Evolutionary conservation across 768 basidiomycete species (phyloP), one percentile per base, ranked within the genome.

Genomic region (Boletus vinaceobasis): DNA sequence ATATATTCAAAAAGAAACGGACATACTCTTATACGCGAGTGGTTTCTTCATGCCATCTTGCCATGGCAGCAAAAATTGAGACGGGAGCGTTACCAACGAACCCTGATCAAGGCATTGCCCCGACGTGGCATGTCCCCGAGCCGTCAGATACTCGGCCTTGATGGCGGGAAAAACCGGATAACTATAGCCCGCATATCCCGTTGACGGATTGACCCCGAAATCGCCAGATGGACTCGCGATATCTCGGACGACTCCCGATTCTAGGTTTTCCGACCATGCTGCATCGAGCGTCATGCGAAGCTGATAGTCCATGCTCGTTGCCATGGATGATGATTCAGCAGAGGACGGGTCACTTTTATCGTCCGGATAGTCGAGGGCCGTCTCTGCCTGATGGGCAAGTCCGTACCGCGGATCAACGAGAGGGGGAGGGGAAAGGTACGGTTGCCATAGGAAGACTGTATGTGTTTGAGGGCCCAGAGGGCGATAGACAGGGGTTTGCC

Each of bases 1-100:
- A 17, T 10, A 4, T 7, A 32, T 15, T 4, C 21, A 45, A 42
- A 38, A 47, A 48, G 4, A 19, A 11, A 46, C 7, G 9, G 3
- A 55, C 69, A 51, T 48, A 72, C 69, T 72, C 55, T 65, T 72
- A 21, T 65, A 69, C 5, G 63, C 67, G 14, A 65, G 40, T 3
- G 57, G 58, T 35, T 60, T 71, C 51, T 27, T 62, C 29, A 4
- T 7, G 19, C 60, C 65, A 14, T 60, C 66, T 31, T 61, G 60
- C 53, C 54, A 42, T 7, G 57, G n/a, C 13, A 46, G 39, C 26
- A 40, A 39, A n/a, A 33, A 26, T 2, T 55, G 42, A 23, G 59
- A 31, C 31, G 57, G 29, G 9, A 19, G 48, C 11, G 55, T 38
- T 32, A 49, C 38, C 49, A 43, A 36, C 8, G 55, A 19, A 13